A percentile compares a stretch with the other conserved stretches of the same genome.
phyloP scores from a whole-genome alignment of 2,329 filamentous ascomycete species.

The Alternaria arborescens region DNA sequence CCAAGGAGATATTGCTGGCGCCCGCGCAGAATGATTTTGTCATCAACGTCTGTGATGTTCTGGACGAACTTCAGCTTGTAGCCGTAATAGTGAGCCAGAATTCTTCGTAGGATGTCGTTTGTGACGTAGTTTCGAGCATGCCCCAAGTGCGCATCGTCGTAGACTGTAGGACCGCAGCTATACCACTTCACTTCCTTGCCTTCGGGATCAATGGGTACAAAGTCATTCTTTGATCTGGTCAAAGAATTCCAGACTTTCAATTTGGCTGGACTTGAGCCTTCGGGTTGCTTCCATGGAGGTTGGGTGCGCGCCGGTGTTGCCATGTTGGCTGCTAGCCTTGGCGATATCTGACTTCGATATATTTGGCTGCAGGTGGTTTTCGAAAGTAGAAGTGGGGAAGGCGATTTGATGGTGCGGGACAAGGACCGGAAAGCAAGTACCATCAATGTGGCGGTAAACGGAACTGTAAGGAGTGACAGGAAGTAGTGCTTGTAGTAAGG shows the following conservation, averaged over 20 bases:
- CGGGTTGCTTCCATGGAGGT: constrained; percentile 51
- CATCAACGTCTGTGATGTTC: constrained; percentile 77
- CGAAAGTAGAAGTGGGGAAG: constrained; percentile 31
- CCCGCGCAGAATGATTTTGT: constrained; percentile 70
- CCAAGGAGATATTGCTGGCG: constrained; percentile 80
- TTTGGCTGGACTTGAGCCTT: constrained; percentile 56
- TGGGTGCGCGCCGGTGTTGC: constrained; percentile 48
- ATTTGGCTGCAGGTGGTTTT: constrained; percentile 23
- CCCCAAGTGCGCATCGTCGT: constrained; percentile 82
- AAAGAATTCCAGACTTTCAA: constrained; percentile 84
- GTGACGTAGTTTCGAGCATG: constrained; percentile 92
- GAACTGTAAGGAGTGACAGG: constrained; percentile 27
- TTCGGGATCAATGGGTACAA: constrained; percentile 74
- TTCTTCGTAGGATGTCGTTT: constrained; percentile 85
- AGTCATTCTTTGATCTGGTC: constrained; percentile 76
- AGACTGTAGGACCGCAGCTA: constrained; percentile 86
- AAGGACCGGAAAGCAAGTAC: constrained; percentile 38
- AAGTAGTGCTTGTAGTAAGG: constrained; percentile 18
- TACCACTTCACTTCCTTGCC: constrained; percentile 82
- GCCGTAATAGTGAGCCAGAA: constrained; percentile 82
- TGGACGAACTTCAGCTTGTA: constrained; percentile 88
- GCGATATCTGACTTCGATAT: constrained; percentile 6
- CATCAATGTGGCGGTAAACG: constrained; percentile 40
- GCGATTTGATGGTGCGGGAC: constrained; percentile 37
- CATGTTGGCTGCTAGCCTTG: constrained; percentile 35